Evolutionary conservation across 2,329 filamentous ascomycete genomes (phyloP).

Genomic region (Claviceps arundinis): DNA sequence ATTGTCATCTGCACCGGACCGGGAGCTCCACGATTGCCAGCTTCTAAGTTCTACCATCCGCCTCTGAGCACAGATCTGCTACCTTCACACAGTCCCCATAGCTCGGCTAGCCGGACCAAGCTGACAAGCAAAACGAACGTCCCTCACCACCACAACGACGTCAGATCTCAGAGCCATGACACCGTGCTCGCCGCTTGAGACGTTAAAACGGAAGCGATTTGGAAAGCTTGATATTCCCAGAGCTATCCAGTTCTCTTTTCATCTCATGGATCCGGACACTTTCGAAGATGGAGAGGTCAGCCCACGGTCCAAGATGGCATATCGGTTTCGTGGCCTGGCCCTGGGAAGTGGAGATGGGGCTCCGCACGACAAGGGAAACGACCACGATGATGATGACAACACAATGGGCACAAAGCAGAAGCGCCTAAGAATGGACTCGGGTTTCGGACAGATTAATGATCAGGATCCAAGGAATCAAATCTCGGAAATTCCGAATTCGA

Average conservation of each 20-base stretch:
- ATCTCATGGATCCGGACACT: constrained; percentile 17
- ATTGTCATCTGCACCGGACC: too few relatives aligned
- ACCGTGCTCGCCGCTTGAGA: constrained; percentile 13
- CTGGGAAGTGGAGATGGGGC: constrained; percentile 35
- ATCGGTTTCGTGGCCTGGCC: constrained; percentile 37
- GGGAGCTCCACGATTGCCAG: too few relatives aligned
- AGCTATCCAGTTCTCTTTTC: constrained; percentile 34
- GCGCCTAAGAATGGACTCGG: constrained; percentile 4
- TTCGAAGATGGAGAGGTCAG: constrained; percentile 36
- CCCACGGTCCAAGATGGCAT: constrained; percentile 38
- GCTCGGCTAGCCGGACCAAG: not conserved
- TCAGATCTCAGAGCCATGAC: constrained; percentile 8
- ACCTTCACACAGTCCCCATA: not conserved
- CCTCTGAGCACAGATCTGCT: too few relatives aligned
- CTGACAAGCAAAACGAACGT: not conserved
- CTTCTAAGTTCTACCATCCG: too few relatives aligned
- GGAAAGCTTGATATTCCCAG: constrained; percentile 18
- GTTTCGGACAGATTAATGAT: constrained; percentile 1
- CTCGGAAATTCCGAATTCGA: not conserved
- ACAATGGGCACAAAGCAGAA: constrained; percentile 3
- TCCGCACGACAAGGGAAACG: constrained; percentile 12
- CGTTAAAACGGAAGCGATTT: constrained; percentile 34
- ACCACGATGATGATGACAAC: constrained; percentile 12
- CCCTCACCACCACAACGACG: not conserved
- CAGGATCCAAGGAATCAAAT: not conserved